Base-by-base conservation (phyloP, 306 rosid genomes). In the Fragaria vesca region DNA sequence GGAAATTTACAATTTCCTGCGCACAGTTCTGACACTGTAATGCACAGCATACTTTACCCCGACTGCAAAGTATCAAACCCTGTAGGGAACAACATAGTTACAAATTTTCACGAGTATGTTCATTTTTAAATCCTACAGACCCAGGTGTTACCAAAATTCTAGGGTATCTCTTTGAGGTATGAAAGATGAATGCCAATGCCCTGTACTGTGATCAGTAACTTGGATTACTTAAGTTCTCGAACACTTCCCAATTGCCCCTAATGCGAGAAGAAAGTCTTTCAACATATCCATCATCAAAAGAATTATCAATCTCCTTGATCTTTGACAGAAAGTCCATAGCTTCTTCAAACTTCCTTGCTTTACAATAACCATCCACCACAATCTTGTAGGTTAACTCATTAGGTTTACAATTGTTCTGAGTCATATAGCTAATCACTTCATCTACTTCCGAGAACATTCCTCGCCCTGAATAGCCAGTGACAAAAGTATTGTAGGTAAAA, bases 331-430 rank as follows among this genome's bases (percentile, higher is more conserved):
- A 91, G 72, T 89, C 87, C 91, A 87, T 73, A 16, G 97, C 98
- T 67, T 92, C 96, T 50, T 87, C 66, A 81, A 87, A 85, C 67
- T 87, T 86, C 77, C 84, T 84, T 12, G 86, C 93, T 78, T 85
- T 93, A 79, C 97, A 86, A 81, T 89, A 93, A 74, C 96, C 96
- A 82, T 96, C 91, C 71, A 93, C 87, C 65, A 88, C 89, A 81
- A 86, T 93, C 94, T 93, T 96, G 94, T 91, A 96, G 42, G 89
- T 87, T 40, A 96, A 84, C 87, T 91, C 97, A 83, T 78, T 91
- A 6, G 99, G 99, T 79, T 67, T 87, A 88, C 97, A 93, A 58
- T 87, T 83, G 71, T 91, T 88, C 80, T 87, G 90, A 77, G 86
- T 80, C 99, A 96, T 96, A 78, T 90, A 93, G 71, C 86, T 81